Evolutionary conservation across 352 stramenopile species (phyloP), one percentile per base, ranked within the genome.

Genomic region (Pseudoperonospora humuli): DNA sequence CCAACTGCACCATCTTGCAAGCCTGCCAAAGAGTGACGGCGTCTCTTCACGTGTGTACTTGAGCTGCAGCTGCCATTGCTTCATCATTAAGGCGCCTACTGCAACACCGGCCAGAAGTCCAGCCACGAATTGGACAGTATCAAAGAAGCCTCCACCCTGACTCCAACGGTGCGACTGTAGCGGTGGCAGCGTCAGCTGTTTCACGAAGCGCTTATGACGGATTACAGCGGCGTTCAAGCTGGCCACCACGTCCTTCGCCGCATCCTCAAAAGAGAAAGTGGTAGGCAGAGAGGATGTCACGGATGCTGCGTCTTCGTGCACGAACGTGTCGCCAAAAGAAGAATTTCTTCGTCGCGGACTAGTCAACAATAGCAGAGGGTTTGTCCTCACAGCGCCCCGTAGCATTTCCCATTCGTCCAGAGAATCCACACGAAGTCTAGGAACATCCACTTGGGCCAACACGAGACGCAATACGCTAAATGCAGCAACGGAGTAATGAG

Each of bases 91-190:
- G 32, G 64, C 43, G 23, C 69, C 66, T 7, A 75, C 39, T 19
- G 60, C 54, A 19, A 76, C 60, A n/a, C 69, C 69, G 31, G 56
- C 54, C 25, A 81, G 15, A 5, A 81, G 36, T 23, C 66, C 64
- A 5, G 64, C 49, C 36, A 78, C 37, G 21, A 77, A 64, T 28
- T 74, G 61, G 29, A 78, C 19, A n/a, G 57, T 44, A 5, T 39
- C 45, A 18, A 69, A 50, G 19, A 67, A 45, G 6, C 25, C 51
- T 31, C 41, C 42, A 26, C 58, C 49, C 21, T 40, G 34, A 21
- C 29, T 46, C 33, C 50, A 64, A 20, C 63, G 39, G 8, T 53
- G 41, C 0, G 50, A 45, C 19, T 59, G 46, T 3, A 60, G 21
- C 26, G 50, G 60, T 5, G 62, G 52, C 10, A 63, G 39, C 19